phyloP scores from a whole-genome alignment of 2,329 filamentous ascomycete genomes.

The Penicillium psychrosexuale region DNA sequence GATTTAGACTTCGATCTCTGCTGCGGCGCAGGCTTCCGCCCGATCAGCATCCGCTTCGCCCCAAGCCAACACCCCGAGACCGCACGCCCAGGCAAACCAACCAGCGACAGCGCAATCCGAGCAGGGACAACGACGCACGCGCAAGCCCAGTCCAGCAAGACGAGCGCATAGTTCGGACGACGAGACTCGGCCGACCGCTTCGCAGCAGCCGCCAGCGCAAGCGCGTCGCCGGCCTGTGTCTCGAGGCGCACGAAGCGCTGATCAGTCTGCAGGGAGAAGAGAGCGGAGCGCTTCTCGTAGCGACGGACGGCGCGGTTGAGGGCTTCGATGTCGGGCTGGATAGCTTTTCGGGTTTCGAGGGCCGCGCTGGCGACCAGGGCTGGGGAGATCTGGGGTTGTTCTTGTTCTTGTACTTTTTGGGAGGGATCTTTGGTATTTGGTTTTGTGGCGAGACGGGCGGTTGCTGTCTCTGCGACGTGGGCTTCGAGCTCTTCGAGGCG shows the following conservation, averaged over 20 bases:
- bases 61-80: conserved; percentile 17
- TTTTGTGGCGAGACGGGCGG: conserved; percentile 17
- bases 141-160: conserved; percentile 38
- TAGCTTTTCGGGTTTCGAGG: conserved; percentile 58
- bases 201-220: conserved; percentile 75
- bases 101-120: conserved; percentile 31
- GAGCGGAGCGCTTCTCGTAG: conserved; percentile 83
- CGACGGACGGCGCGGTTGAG: conserved; percentile 82
- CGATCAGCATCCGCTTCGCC: conserved; percentile 7
- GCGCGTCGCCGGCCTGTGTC: conserved; percentile 67
- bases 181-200: conserved; percentile 29
- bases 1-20: background rate
- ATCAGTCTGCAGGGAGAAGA: conserved; percentile 73
- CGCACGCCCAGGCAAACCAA: conserved; percentile 32
- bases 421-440: conserved; percentile 2
- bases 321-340: conserved; percentile 82
- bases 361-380: conserved; percentile 41
- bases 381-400: conserved; percentile 33
- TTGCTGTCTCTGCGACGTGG: conserved; percentile 45
- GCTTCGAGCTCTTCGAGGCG: conserved; percentile 70
- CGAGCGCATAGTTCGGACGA: conserved; percentile 27
- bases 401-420: conserved; percentile 2
- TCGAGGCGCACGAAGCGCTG: conserved; percentile 70
- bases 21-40: background rate
- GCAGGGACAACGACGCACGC: conserved; percentile 36